phyloP scores from a whole-genome alignment of 305 asterid genomes.

The Solanum hybrid region DNA sequence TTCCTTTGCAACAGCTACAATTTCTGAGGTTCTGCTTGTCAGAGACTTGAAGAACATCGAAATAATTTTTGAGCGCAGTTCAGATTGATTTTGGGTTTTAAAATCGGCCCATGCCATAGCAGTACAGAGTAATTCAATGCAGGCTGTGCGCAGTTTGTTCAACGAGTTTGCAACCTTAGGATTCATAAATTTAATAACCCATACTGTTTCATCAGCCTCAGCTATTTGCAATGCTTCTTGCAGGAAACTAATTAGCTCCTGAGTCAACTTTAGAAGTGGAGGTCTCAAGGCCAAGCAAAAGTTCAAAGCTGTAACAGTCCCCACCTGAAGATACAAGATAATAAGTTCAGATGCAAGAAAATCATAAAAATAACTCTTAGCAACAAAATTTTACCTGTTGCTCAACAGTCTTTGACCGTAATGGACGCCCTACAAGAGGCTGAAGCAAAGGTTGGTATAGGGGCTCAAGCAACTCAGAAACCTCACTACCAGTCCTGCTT shows the following conservation, averaged over 20 bases:
- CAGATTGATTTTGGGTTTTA: constrained; percentile 88
- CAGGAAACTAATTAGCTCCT: constrained; percentile 79
- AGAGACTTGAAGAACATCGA: constrained; percentile 98
- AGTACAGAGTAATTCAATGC: constrained; percentile 96
- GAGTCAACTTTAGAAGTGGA: constrained; percentile 92
- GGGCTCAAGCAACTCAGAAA: constrained; percentile 96
- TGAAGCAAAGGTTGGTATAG: constrained; percentile 89
- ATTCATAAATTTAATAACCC: constrained; percentile 92
- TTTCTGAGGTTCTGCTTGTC: constrained; percentile 87
- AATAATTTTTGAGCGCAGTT: constrained; percentile 87
- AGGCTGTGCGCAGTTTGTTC: constrained; percentile 92
- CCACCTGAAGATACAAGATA: constrained; percentile 53
- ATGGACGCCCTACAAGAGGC: constrained; percentile 84
- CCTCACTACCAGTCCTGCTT: constrained; percentile 99
- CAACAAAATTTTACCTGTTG: constrained; percentile 66
- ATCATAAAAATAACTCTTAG: constrained; percentile 8
- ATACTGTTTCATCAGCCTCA: constrained; percentile 86
- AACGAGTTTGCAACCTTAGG: constrained; percentile 81
- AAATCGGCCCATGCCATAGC: constrained; percentile 99
- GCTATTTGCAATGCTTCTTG: constrained; percentile 99
- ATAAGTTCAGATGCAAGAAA: constrained; percentile 15
- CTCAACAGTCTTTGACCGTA: constrained; percentile 92
- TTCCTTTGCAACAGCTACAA: constrained; percentile 97
- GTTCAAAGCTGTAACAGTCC: constrained; percentile 92
- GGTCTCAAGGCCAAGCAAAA: constrained; percentile 99